Evolutionary conservation across 768 basidiomycete species (phyloP).

Genomic region (Xerocomus spinulosus): DNA sequence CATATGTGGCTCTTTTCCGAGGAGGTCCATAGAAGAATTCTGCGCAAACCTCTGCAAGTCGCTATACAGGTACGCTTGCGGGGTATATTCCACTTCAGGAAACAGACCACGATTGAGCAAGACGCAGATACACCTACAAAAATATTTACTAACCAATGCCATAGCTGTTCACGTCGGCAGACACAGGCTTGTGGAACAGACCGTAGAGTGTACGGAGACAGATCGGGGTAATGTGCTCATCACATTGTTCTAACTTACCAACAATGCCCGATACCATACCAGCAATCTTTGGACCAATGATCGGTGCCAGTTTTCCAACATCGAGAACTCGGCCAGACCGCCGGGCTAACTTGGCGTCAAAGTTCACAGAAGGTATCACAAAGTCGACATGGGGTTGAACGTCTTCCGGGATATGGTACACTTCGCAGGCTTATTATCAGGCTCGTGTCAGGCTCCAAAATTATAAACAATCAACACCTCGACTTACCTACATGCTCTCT

Average conservation of each 20-base stretch:
- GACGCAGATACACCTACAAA: no score
- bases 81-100: constrained; percentile 36
- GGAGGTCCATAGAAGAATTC: constrained; percentile 15
- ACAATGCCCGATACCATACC: no score
- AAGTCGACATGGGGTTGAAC: constrained; percentile 33
- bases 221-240: no score
- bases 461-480: neutral
- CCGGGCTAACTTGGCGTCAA: constrained; percentile 20
- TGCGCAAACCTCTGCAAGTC: constrained; percentile 33
- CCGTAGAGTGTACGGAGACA: no score
- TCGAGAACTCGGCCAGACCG: constrained; percentile 13
- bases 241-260: no score
- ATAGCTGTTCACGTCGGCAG: no score
- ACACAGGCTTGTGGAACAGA: no score
- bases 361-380: constrained; percentile 34
- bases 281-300: constrained; percentile 14
- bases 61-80: constrained; percentile 26
- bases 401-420: constrained; percentile 31
- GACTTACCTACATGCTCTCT: constrained; percentile 24
- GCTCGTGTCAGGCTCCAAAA: neutral
- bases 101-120: no score
- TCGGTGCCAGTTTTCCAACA: constrained; percentile 15
- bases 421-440: constrained; percentile 27
- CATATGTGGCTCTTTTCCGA: constrained; percentile 26
- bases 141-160: neutral